phyloP scores from a whole-genome alignment of 2,329 filamentous ascomycete species.

The Lasiodiplodia sp. region DNA sequence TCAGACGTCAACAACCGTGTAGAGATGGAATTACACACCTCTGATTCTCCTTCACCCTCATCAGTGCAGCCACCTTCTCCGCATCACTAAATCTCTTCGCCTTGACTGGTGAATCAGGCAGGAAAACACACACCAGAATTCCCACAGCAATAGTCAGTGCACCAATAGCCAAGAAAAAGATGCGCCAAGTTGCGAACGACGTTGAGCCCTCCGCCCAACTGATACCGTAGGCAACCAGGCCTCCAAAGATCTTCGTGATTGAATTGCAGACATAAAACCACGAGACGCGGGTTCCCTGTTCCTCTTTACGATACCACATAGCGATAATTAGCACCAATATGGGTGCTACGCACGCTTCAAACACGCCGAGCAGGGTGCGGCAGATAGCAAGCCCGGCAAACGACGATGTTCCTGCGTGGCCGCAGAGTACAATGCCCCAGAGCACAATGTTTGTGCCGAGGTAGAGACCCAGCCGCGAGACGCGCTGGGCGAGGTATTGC shows the following conservation, averaged over 20 bases:
- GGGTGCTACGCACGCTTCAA: constrained; percentile 72
- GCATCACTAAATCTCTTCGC: constrained; percentile 44
- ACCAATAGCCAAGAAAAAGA: constrained; percentile 52
- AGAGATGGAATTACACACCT: constrained; percentile 9
- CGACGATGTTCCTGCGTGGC: constrained; percentile 25
- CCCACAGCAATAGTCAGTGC: constrained; percentile 43
- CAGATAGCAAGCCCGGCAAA: constrained; percentile 50
- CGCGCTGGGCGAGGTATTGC: constrained; percentile 67
- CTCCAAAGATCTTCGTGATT: constrained; percentile 38
- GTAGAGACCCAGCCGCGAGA: constrained; percentile 64
- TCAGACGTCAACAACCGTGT: too few species aligned
- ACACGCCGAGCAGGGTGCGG: constrained; percentile 60
- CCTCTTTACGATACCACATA: constrained; percentile 68
- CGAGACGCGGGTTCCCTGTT: constrained; percentile 56
- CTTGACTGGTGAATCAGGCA: constrained; percentile 48
- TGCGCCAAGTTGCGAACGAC: constrained; percentile 30
- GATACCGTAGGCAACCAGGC: constrained; percentile 31
- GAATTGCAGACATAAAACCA: constrained; percentile 34
- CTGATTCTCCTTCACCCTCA: constrained; percentile 32
- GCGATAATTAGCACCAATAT: constrained; percentile 59
- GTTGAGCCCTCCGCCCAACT: constrained; percentile 37
- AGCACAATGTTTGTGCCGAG: constrained; percentile 61
- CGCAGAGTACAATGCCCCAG: constrained; percentile 51
- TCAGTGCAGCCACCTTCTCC: constrained; percentile 39
- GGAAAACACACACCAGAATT: constrained; percentile 38